phyloP scores from a whole-genome alignment of 208 protist genomes.

The Leishmania aethiopica region DNA sequence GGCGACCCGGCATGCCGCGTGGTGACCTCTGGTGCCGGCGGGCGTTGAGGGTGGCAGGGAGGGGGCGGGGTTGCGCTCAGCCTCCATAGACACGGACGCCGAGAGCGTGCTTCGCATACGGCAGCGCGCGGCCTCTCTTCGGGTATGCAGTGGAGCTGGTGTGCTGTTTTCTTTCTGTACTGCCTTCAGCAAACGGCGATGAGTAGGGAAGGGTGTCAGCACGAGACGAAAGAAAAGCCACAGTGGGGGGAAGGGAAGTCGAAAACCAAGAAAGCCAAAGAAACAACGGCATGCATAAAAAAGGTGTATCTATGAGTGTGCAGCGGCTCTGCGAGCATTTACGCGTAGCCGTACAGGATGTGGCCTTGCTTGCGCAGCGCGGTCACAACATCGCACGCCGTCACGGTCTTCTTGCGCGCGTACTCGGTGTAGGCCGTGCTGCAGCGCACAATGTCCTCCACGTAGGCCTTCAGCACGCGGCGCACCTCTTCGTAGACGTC shows the following conservation, averaged over 20 bases:
- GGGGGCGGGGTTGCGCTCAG: too few relatives aligned
- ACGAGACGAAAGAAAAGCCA: background rate
- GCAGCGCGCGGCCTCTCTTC: background rate
- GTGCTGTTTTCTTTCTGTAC: background rate
- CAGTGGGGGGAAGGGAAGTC: background rate
- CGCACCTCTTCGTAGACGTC: too few relatives aligned
- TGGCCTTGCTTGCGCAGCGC: too few relatives aligned
- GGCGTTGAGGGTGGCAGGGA: too few relatives aligned
- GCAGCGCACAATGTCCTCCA: too few relatives aligned
- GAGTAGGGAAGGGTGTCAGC: background rate
- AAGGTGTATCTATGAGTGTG: conserved; percentile 4
- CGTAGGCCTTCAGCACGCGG: too few relatives aligned
- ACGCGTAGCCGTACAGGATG: conserved; percentile 25
- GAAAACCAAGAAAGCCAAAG: background rate
- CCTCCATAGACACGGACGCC: too few relatives aligned
- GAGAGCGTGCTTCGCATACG: background rate
- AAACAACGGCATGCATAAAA: background rate
- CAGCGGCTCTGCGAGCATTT: background rate
- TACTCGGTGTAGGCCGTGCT: too few relatives aligned
- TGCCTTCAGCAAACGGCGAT: background rate
- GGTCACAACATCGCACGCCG: too few relatives aligned
- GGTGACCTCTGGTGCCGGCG: too few relatives aligned
- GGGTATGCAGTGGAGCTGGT: background rate
- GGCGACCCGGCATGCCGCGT: too few relatives aligned
- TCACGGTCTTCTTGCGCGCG: too few relatives aligned